Percentiles rank a stretch among this genome's conserved stretches.
Evolutionary conservation across 768 basidiomycete genomes (phyloP).

Genomic region (Suillus placidus): DNA sequence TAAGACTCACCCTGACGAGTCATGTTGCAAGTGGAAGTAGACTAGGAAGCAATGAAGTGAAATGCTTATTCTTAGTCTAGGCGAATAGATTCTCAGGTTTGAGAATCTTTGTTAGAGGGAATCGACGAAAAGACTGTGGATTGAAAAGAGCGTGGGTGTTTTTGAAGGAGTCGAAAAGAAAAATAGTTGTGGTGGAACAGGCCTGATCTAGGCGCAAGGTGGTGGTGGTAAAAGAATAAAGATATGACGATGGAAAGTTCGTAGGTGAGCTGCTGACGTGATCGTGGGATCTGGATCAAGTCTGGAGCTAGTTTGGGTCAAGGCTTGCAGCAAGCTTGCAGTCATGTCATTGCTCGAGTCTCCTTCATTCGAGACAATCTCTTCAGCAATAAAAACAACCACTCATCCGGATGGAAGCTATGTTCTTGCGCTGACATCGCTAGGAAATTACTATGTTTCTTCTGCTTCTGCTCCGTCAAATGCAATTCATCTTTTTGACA

Average conservation of each 20-base stretch:
- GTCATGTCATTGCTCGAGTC: slow-evolving; percentile 31
- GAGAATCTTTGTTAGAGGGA: neutral
- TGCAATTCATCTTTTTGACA: slow-evolving; percentile 69
- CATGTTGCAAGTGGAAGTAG: slow-evolving; percentile 21
- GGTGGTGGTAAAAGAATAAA: slow-evolving; percentile 16
- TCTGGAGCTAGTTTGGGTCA: no score
- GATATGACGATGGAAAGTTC: slow-evolving; percentile 1
- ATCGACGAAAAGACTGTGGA: slow-evolving; percentile 22
- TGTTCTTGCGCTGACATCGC: slow-evolving; percentile 57
- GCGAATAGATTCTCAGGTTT: slow-evolving; percentile 11
- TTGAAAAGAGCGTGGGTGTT: slow-evolving; percentile 33
- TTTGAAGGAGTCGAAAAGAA: neutral
- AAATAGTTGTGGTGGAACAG: slow-evolving; percentile 10
- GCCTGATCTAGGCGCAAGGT: slow-evolving; percentile 3
- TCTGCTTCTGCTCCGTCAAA: slow-evolving; percentile 64
- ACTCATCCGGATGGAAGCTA: slow-evolving; percentile 51
- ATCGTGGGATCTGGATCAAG: no score
- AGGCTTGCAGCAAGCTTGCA: slow-evolving; percentile 9
- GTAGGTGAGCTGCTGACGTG: slow-evolving; percentile 13
- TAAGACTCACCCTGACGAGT: slow-evolving; percentile 30
- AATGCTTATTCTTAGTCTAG: slow-evolving; percentile 11
- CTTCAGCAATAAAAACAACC: slow-evolving; percentile 33
- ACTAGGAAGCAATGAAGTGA: neutral
- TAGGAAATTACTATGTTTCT: slow-evolving; percentile 59
- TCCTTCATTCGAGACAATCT: slow-evolving; percentile 21